Conservation (phyloP, 495 filamentous ascomycete species). For the Xylaria palmicola region DNA sequence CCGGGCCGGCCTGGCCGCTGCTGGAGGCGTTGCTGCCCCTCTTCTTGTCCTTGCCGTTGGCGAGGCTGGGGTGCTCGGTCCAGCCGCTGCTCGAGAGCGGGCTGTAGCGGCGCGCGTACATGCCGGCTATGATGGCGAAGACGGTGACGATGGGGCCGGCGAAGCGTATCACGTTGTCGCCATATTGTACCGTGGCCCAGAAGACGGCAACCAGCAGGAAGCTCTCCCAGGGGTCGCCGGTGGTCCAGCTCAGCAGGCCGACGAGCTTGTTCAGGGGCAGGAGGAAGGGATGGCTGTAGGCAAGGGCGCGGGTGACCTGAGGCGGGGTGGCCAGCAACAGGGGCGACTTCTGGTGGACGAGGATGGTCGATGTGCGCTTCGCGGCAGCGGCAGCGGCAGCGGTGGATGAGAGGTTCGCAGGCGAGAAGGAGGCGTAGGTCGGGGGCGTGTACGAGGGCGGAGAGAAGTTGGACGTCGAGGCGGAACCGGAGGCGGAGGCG, state of each 20-base stretch:
- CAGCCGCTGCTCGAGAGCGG: conserved; percentile 83
- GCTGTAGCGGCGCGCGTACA: conserved; percentile 90
- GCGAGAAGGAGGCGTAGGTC: conserved; percentile 84
- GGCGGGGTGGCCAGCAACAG: conserved; percentile 91
- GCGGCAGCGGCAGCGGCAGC: conserved; percentile 59
- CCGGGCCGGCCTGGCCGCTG: conserved; percentile 39
- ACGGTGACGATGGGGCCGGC: conserved; percentile 84
- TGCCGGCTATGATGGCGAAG: conserved; percentile 74
- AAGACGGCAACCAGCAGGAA: conserved; percentile 83
- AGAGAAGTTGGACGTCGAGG: conserved; percentile 76
- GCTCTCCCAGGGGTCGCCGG: conserved; percentile 91
- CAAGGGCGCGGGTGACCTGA: conserved; percentile 85
- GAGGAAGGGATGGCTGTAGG: conserved; percentile 92
- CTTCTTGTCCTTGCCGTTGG: conserved; percentile 42
- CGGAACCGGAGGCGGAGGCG: conserved; percentile 68
- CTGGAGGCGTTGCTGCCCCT: conserved; percentile 44
- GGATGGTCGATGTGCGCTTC: conserved; percentile 80
- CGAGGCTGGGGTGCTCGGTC: conserved; percentile 45
- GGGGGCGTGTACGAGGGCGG: conserved; percentile 54
- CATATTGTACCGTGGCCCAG: conserved; percentile 84
- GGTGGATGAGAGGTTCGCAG: conserved; percentile 64
- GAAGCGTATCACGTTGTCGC: conserved; percentile 73
- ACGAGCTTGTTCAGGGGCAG: conserved; percentile 78
- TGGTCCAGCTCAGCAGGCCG: conserved; percentile 90
- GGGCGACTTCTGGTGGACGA: conserved; percentile 95